Evolutionary conservation across 768 basidiomycete genomes (phyloP).

Genomic region (Asterophora parasitica): DNA sequence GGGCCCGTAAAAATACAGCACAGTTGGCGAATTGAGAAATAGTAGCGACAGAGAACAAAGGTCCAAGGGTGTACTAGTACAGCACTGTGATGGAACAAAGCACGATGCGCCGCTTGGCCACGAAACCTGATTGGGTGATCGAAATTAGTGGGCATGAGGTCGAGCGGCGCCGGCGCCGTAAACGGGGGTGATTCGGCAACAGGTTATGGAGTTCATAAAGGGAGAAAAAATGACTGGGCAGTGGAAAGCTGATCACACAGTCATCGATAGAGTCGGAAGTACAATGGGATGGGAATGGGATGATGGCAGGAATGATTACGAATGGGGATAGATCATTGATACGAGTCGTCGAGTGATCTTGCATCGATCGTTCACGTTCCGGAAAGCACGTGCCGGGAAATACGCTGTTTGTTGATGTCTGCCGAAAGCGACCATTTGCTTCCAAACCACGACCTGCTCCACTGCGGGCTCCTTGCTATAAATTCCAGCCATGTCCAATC

Average conservation of each 20-base stretch:
- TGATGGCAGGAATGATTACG: conserved; percentile 14
- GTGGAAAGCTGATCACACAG: not conserved
- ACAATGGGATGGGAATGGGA: conserved; percentile 12
- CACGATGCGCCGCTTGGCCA: not conserved
- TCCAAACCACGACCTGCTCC: conserved; percentile 49
- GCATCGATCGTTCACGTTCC: conserved; percentile 36
- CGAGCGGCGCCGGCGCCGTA: conserved; percentile 18
- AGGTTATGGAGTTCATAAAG: conserved; percentile 3
- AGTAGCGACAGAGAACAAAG: not conserved
- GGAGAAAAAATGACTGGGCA: not conserved
- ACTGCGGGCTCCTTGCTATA: conserved; percentile 37
- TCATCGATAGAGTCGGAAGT: conserved; percentile 8
- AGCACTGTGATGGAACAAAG: conserved; percentile 8
- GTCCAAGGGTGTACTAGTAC: not conserved
- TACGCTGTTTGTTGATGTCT: conserved; percentile 47
- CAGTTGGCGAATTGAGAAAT: not conserved
- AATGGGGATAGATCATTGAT: conserved; percentile 39
- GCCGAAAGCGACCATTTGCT: conserved; percentile 48
- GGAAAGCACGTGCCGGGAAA: conserved; percentile 42
- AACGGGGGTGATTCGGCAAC: conserved; percentile 16
- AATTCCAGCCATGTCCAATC: conserved; percentile 30
- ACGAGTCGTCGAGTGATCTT: conserved; percentile 23
- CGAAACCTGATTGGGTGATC: conserved; percentile 24
- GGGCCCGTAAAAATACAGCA: too few species aligned
- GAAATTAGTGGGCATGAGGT: conserved; percentile 26